These are phyloP conservation scores for Serendipita vermifera DNA, from an alignment of 768 basidiomycete species.

Conservation along the genomic window DNA sequence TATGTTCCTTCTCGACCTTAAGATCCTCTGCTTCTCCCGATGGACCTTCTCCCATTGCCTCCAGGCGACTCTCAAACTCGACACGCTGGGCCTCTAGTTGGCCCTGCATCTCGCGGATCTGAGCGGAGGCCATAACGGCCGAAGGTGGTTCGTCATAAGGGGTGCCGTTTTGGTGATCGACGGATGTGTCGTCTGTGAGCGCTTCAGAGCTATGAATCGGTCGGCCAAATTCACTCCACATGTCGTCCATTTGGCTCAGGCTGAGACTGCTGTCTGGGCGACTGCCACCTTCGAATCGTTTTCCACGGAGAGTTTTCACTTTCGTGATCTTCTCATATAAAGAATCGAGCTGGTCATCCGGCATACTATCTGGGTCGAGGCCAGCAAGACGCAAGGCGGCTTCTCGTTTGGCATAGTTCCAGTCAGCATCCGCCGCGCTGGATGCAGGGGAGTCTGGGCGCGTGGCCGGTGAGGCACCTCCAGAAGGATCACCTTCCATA, in stretches of 20 bases:
- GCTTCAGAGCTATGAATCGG: conserved; percentile 57
- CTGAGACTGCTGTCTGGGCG: conserved; percentile 68
- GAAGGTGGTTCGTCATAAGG: conserved; percentile 55
- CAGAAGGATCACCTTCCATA: conserved; percentile 38
- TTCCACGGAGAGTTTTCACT: conserved; percentile 63
- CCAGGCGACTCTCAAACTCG: conserved; percentile 47
- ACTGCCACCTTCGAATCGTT: conserved; percentile 40
- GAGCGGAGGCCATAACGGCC: conserved; percentile 31
- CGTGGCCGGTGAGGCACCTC: conserved; percentile 31
- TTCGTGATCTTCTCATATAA: conserved; percentile 90
- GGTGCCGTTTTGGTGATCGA: conserved; percentile 42
- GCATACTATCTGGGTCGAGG: conserved; percentile 81
- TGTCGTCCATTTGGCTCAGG: conserved; percentile 70
- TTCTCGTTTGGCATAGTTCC: conserved; percentile 95
- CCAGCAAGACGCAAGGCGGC: conserved; percentile 73
- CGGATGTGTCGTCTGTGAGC: conserved; percentile 76
- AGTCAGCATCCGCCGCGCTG: conserved; percentile 72
- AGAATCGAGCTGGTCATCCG: conserved; percentile 89
- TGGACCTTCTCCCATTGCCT: conserved; percentile 37
- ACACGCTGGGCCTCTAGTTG: conserved; percentile 43
- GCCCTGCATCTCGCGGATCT: conserved; percentile 42
- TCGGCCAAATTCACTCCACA: conserved; percentile 82
- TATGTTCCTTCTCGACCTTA: conserved; percentile 82
- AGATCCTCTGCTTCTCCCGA: conserved; percentile 68
- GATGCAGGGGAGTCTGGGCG: conserved; percentile 72